Base-by-base conservation (phyloP, 2,329 filamentous ascomycete genomes). In the Seiridium cupressi region DNA sequence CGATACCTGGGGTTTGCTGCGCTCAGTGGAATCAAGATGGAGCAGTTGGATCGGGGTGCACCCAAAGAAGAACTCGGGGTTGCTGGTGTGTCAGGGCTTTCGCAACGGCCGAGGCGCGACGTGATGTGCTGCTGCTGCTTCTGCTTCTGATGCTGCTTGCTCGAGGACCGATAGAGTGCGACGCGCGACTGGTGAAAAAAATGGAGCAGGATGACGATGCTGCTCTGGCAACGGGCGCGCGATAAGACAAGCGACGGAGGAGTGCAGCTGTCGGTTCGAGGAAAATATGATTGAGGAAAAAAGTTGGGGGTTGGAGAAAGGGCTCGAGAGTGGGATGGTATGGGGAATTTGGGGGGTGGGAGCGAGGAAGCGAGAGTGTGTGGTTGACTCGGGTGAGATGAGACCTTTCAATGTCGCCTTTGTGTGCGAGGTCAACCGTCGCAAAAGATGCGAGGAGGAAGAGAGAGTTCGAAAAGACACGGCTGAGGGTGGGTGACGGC, bases 221-320 rank as follows among this genome's bases (percentile, higher is more conserved):
- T 51, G 55, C 46, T 58, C n/a, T 35, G 55, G 46, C 38, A 44
- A 59, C 26, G 35, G 49, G 51, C 63, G 62, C 60, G 63, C 67
- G 67, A 68, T 68, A 67, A 68, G 64, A 67, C 62, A 66, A 62
- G 64, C 62, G 60, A 63, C 57, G 63, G 62, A 62, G 66, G 68
- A 67, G 66, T 69, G 66, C 64, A 62, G 63, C 59, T 55, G 48
- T 62, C 60, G 55, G 34, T 60, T 62, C 46, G 47, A 59, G 54
- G 36, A 60, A 61, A 62, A 51, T 60, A 55, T 61, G 59, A 58
- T 55, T 57, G 60, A 63, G 59, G 63, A 61, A 60, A 51, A 53
- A 59, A 58, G 61, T 64, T 55, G 64, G 64, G 59, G 63, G 54
- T 64, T 64, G 61, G 61, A 64, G 62, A 66, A 64, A 61, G 55